Conservation (phyloP, 2,329 filamentous ascomycete species). For the Rutstroemia sp. region DNA sequence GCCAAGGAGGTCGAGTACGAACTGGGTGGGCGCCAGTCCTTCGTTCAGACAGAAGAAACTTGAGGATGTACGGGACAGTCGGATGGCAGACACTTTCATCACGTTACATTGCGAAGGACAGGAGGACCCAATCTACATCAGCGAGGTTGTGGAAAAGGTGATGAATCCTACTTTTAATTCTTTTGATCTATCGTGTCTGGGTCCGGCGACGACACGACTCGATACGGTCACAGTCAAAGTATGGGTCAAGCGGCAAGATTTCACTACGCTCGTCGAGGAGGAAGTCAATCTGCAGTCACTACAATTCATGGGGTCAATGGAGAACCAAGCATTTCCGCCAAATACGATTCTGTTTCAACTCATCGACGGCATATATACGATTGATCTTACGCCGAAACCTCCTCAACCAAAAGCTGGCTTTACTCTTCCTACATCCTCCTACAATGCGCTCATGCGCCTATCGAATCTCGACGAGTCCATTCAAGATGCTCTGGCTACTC, state of each 20-base stretch:
- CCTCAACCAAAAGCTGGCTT: conserved; percentile 43
- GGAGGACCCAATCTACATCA: conserved; percentile 78
- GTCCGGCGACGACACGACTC: conserved; percentile 56
- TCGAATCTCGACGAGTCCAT: conserved; percentile 86
- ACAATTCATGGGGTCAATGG: conserved; percentile 70
- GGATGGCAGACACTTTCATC: conserved; percentile 84
- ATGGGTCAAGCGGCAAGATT: conserved; percentile 58
- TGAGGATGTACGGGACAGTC: conserved; percentile 61
- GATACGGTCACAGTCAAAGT: conserved; percentile 61
- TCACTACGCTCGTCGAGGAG: conserved; percentile 65
- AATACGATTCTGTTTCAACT: conserved; percentile 86
- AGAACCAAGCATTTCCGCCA: conserved; percentile 62
- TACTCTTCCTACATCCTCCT: conserved; percentile 62
- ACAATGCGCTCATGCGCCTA: conserved; percentile 80
- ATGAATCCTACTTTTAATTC: conserved; percentile 88
- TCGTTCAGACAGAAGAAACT: conserved; percentile 63
- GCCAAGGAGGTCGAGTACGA: conserved; percentile 50
- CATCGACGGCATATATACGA: conserved; percentile 77
- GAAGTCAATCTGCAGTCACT: conserved; percentile 61
- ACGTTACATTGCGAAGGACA: conserved; percentile 64
- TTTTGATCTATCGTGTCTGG: conserved; percentile 65
- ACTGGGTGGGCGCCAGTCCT: conserved; percentile 54
- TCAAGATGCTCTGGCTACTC: conserved; percentile 77
- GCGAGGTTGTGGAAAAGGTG: conserved; percentile 70
- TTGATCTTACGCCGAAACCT: conserved; percentile 51